Conservation (phyloP, 1,284 basidiomycete species). For the Agaricales sp. region DNA sequence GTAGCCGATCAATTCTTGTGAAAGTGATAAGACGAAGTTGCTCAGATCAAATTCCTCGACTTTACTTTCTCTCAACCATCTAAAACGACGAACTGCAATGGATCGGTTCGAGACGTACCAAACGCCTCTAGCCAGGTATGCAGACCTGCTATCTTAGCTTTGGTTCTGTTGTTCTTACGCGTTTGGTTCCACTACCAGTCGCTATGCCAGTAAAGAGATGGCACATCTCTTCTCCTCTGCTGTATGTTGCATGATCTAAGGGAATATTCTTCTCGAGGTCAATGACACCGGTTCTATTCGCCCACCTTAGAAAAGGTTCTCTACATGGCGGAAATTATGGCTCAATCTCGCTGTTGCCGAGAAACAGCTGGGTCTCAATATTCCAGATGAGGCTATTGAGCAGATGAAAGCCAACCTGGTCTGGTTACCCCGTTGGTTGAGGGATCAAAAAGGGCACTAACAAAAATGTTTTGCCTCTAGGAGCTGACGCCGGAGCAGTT, state of each 20-base stretch:
- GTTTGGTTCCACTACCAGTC: conserved; percentile 49
- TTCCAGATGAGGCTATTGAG: conserved; percentile 84
- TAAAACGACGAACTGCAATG: too few species aligned
- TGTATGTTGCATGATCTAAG: conserved; percentile 31
- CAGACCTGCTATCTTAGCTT: background rate
- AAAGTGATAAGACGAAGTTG: too few species aligned
- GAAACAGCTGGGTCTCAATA: conserved; percentile 88
- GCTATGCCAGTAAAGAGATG: conserved; percentile 99
- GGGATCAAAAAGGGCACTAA: background rate
- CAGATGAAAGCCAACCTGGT: conserved; percentile 93
- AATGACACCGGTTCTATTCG: background rate
- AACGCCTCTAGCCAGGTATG: conserved; percentile 64
- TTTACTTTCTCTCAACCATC: too few species aligned
- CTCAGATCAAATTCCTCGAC: too few species aligned
- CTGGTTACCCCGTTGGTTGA: conserved; percentile 14
- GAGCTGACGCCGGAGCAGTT: conserved; percentile 86
- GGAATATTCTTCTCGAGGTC: background rate
- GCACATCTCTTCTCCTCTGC: conserved; percentile 89
- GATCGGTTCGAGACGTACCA: conserved; percentile 63
- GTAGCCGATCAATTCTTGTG: too few species aligned
- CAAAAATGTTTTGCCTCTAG: conserved; percentile 31
- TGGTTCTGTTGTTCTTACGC: conserved; percentile 9
- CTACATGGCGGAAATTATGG: conserved; percentile 97
- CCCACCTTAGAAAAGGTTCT: conserved; percentile 74
- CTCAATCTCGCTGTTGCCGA: conserved; percentile 94